Conservation (phyloP, 805 yeast species). For the Dipodascus geniculatus region DNA sequence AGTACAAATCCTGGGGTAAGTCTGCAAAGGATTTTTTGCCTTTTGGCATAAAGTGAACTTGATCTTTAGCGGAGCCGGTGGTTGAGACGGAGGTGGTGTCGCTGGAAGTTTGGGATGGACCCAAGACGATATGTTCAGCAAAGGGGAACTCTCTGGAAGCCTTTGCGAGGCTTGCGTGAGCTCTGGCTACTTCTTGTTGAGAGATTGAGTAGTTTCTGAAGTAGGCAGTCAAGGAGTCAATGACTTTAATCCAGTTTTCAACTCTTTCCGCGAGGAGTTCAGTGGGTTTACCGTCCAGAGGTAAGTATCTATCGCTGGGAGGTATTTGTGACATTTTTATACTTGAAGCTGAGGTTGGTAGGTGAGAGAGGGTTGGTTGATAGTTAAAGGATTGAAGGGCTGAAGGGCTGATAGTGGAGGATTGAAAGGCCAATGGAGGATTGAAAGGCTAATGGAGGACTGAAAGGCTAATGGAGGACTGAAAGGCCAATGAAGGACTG, state of each 20-base stretch:
- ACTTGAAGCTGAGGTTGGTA: not conserved
- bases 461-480: not conserved
- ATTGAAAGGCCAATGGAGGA: not conserved
- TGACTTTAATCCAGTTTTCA: conserved; percentile 73
- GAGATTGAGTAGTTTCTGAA: conserved; percentile 68
- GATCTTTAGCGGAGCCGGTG: conserved; percentile 29
- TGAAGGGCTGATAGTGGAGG: not conserved
- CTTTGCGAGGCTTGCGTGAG: conserved; percentile 50
- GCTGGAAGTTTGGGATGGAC: not conserved
- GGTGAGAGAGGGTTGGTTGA: not conserved
- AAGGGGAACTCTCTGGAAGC: conserved; percentile 16
- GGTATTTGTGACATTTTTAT: not conserved
- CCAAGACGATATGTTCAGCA: not conserved
- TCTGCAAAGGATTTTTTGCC: conserved; percentile 80
- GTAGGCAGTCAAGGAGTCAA: conserved; percentile 62
- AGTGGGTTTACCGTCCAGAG: conserved; percentile 64
- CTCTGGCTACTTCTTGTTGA: conserved; percentile 80
- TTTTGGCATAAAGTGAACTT: conserved; percentile 49
- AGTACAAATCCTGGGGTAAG: conserved; percentile 56
- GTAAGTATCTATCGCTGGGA: conserved; percentile 26
- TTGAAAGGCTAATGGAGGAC: not conserved
- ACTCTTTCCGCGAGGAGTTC: conserved; percentile 77
- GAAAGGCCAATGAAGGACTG: not conserved
- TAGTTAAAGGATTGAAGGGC: not conserved
- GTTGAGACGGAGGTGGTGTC: conserved; percentile 11